Percentiles rank a stretch among this genome's conserved stretches.
Conservation (phyloP, 148 eudicot genomes). For the Rhododendron kiyosumense region DNA sequence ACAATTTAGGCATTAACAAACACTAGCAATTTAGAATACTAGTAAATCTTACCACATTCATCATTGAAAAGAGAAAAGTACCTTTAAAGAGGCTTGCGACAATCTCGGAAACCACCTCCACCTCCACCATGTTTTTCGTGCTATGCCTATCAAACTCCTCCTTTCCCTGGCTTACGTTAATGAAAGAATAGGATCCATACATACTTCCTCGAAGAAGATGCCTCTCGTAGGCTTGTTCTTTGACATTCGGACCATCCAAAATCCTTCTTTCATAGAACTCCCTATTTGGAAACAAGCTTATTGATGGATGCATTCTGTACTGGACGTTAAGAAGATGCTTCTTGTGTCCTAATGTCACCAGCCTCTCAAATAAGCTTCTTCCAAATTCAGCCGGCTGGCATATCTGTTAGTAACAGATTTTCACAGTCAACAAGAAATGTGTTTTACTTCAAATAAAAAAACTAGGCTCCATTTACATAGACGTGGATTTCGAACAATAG, state of each 20-base stretch:
- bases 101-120: conserved; percentile 32
- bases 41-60: background rate
- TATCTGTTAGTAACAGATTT: conserved; percentile 18
- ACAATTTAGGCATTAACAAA: conserved; percentile 33
- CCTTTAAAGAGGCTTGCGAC: conserved; percentile 40
- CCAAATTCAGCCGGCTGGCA: conserved; percentile 44
- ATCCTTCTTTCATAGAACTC: conserved; percentile 23
- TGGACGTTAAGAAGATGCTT: conserved; percentile 51
- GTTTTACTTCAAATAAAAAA: background rate
- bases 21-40: conserved; percentile 20
- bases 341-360: conserved; percentile 29
- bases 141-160: conserved; percentile 38
- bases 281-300: conserved; percentile 43
- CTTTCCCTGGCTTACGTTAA: conserved; percentile 37
- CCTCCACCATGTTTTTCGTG: conserved; percentile 37
- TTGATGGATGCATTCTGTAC: conserved; percentile 62
- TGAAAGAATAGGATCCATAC: conserved; percentile 31
- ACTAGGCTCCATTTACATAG: background rate
- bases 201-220: conserved; percentile 18
- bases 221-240: background rate
- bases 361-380: conserved; percentile 56
- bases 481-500: background rate
- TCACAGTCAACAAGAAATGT: too few species aligned
- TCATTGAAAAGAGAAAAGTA: background rate
- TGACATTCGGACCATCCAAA: conserved; percentile 25